Percentiles rank a stretch among this genome's conserved stretches.
phyloP scores from a whole-genome alignment of 192 early-diverging fungal species.

The Linnemannia schmuckeri region DNA sequence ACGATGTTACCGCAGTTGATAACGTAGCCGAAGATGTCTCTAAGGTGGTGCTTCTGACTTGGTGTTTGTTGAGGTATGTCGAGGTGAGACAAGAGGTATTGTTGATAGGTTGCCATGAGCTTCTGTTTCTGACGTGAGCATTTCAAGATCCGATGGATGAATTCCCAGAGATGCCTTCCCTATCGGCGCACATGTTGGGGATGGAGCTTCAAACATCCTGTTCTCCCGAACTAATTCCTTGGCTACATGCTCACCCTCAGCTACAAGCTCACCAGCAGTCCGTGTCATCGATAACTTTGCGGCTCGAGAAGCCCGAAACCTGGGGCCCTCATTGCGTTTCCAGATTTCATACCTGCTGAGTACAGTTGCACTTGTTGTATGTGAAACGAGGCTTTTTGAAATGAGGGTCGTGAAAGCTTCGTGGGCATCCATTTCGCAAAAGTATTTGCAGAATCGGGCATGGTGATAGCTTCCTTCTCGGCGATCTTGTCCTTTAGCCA shows the following conservation, averaged over 20 bases:
- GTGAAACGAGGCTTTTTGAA: constrained; percentile 15
- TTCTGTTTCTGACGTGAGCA: too few relatives aligned
- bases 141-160: not conserved
- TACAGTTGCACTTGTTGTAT: not conserved
- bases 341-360: constrained; percentile 12
- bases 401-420: constrained; percentile 13
- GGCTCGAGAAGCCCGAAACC: constrained; percentile 18
- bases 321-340: constrained; percentile 28
- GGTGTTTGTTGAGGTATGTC: too few relatives aligned
- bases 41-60: not conserved
- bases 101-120: too few relatives aligned
- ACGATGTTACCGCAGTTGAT: constrained; percentile 12
- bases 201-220: not conserved
- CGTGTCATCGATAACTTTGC: constrained; percentile 19
- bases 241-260: constrained; percentile 16
- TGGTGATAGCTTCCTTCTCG: constrained; percentile 9
- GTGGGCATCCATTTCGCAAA: constrained; percentile 22
- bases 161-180: constrained; percentile 8
- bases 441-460: constrained; percentile 19
- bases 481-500: constrained; percentile 4
- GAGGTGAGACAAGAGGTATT: too few relatives aligned
- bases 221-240: constrained; percentile 9
- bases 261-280: constrained; percentile 20
- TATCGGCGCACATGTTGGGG: not conserved
- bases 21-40: not conserved